Base-by-base conservation (phyloP, 2,329 filamentous ascomycete genomes). In the Colletotrichum sp. region DNA sequence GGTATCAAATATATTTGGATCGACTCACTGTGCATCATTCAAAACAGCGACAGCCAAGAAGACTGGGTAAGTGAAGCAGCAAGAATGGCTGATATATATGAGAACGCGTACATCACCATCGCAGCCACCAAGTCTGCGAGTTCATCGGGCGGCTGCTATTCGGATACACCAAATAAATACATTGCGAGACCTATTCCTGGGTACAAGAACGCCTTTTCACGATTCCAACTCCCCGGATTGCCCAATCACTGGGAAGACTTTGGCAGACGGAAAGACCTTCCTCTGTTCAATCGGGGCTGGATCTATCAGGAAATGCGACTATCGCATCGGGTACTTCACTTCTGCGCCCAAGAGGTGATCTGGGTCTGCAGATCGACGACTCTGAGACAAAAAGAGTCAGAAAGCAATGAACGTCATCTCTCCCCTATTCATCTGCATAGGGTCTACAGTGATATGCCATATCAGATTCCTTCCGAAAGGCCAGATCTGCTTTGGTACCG, bases 31-130 rank as follows among this genome's bases (percentile, higher is more conserved):
- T 36, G 13, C 15, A 36, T 36, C 15, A 16, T 36, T 0, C 34
- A 36, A 36, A 8, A 28, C 26, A 28, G 26, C 26, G 6, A 36
- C 3, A 36, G 13, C 16, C 2, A 0, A 15, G 34, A 36, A 36
- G 34, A 36, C 3, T 16, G 34, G 34, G 6, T 0, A 0, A 15
- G 0, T 0, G 34, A 36, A 3, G 34, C 34, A 16, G 0, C 15
- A 16, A 36, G 4, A 2, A 36, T 36, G 34, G 34, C 34, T 4
- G 34, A 36, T 36, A 36, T 36, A 36, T 16, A 36, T 0, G 34
- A 36, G 34, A 36, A 36, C 34, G 34, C 34, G 0, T 36, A 8
- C 4, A 16, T 36, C 34, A 16, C 34, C 15, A 36, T 36, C 7
- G 13, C 34, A 16, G 34, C 34, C 3, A 36, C 34, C 0, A 36